Evolutionary conservation across 371 early-diverging fungal species (phyloP).

Genomic region (Haplosporangium sp.): DNA sequence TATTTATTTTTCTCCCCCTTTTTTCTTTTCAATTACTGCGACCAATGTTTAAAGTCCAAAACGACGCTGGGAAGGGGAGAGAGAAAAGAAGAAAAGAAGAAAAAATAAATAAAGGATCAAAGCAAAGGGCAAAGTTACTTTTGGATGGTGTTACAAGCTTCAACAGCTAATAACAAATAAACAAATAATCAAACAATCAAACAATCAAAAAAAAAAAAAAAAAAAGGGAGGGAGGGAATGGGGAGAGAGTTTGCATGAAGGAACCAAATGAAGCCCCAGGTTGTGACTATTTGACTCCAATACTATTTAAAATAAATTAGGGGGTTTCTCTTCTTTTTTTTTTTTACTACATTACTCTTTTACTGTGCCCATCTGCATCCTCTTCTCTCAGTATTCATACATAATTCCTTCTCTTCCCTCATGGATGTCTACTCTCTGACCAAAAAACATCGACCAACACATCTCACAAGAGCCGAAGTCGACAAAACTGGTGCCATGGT

Average conservation of each 20-base stretch:
- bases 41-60: background rate
- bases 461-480: conserved; percentile 61
- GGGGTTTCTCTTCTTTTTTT: background rate
- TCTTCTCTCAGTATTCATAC: background rate
- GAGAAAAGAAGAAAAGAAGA: background rate
- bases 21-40: background rate
- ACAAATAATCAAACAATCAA: background rate
- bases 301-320: background rate
- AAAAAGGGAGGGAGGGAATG: background rate
- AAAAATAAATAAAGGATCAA: background rate
- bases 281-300: background rate
- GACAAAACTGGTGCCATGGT: conserved; percentile 36
- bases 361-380: background rate
- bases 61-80: conserved; percentile 1
- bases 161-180: too few relatives aligned
- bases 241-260: background rate
- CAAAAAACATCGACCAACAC: conserved; percentile 69
- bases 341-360: background rate
- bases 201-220: background rate
- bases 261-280: background rate
- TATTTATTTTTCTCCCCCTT: background rate
- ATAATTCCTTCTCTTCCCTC: conserved; percentile 8
- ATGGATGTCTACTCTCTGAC: conserved; percentile 74
- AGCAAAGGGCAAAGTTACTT: too few relatives aligned
- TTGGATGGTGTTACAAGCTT: too few relatives aligned